Base-by-base conservation (phyloP, 306 rosid genomes). In the Cucumis hystrix region DNA sequence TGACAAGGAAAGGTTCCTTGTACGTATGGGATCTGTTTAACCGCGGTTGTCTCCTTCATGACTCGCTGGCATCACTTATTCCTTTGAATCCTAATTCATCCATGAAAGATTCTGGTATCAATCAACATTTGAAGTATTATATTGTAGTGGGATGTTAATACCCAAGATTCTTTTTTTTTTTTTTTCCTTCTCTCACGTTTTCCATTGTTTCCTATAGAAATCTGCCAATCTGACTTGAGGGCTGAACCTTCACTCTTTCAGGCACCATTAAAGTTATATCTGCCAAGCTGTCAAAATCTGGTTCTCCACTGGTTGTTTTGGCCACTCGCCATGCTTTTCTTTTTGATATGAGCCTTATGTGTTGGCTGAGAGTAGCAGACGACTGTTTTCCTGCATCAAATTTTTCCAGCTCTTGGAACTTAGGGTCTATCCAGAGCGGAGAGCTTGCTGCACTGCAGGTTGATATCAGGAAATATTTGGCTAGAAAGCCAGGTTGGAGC, bases 341-440 rank as follows among this genome's bases (percentile, higher is more conserved):
- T 79, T 95, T 89, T 78, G 98, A 94, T 84, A 94, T 85, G 86
- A 87, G 82, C 83, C 88, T 91, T 83, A 95, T 76, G 91, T 95
- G 97, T 83, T 95, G 98, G 99, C 91, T 95, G 75, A 89, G 99
- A 86, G 92, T 95, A 77, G 99, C 97, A 45, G 99, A 95, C 82
- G 99, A 95, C 79, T 92, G 97, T 87, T 92, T 95, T 83, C 97
- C 97, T 67, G 99, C 92, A 77, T 95, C 99, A 71, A 95, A 95
- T 81, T 95, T 95, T 81, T 88, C 99, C 70, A 92, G 97, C 88
- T 92, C 98, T 40, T 95, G 96, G 98, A 92, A 91, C 88, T 84
- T 89, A 76, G 94, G 97, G 79, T 95, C 99, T 51, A 65, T 87
- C 79, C 99, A 89, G 82, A 88, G 93, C 60, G 97, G 97, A 20